Percentiles rank a stretch among this genome's conserved stretches.
Evolutionary conservation across 108 stramenopile species (phyloP).

Genomic region (Cyclotella distinguenda): DNA sequence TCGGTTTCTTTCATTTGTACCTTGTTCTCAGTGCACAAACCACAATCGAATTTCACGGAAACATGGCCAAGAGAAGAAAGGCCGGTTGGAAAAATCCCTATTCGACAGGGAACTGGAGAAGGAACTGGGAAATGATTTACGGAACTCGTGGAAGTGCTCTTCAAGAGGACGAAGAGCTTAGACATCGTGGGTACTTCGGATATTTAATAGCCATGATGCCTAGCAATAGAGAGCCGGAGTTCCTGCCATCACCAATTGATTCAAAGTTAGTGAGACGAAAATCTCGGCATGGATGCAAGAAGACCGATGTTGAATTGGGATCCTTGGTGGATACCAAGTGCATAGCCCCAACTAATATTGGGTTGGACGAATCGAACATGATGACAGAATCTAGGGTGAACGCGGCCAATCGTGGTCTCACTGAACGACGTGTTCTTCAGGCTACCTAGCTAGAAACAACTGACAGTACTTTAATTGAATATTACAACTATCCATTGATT

Average conservation of each 20-base stretch:
- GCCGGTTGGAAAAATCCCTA: slow-evolving; percentile 76
- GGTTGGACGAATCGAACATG: background rate
- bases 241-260: slow-evolving; percentile 75
- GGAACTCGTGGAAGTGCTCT: slow-evolving; percentile 30
- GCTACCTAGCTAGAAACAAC: too few relatives aligned
- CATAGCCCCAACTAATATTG: background rate
- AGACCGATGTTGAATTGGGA: slow-evolving; percentile 9
- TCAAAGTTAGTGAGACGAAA: slow-evolving; percentile 52
- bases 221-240: slow-evolving; percentile 74
- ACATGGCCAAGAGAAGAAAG: slow-evolving; percentile 51
- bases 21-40: slow-evolving; percentile 76
- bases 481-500: too few relatives aligned
- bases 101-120: slow-evolving; percentile 58
- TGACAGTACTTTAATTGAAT: too few relatives aligned
- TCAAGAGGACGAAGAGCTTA: slow-evolving; percentile 13
- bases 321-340: background rate
- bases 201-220: slow-evolving; percentile 60
- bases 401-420: too few relatives aligned
- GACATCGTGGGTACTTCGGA: slow-evolving; percentile 19
- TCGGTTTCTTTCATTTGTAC: slow-evolving; percentile 83
- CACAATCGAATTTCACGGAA: slow-evolving; percentile 92
- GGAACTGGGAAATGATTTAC: slow-evolving; percentile 81
- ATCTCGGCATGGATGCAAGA: background rate
- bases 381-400: slow-evolving; percentile 3
- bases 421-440: too few relatives aligned